These are phyloP conservation scores for Elsinoe ampelina DNA, from an alignment of 2,329 filamentous ascomycete species.

Conservation along the genomic window DNA sequence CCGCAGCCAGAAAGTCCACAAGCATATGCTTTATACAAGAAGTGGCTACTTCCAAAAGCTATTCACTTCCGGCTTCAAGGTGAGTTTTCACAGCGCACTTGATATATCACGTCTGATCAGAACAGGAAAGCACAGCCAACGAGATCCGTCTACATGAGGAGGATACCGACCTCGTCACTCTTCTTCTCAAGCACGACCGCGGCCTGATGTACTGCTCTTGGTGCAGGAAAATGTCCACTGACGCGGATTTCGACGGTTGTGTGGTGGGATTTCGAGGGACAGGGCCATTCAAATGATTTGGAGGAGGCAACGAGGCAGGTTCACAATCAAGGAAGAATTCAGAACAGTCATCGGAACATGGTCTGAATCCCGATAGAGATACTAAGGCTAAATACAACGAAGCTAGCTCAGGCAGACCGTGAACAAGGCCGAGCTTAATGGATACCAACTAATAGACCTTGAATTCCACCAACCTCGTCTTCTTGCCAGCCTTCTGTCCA, in stretches of 20 bases:
- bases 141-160: neutral
- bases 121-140: neutral
- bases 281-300: neutral
- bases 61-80: neutral
- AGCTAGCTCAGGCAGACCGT: neutral
- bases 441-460: constrained; percentile 24
- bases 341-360: neutral
- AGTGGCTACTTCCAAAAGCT: neutral
- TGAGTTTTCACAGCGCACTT: neutral
- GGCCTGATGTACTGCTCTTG: neutral
- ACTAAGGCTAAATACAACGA: neutral
- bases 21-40: neutral
- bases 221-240: neutral
- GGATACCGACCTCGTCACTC: neutral
- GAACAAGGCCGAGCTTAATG: neutral
- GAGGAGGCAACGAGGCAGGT: neutral
- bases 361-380: too few species aligned
- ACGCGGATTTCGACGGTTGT: neutral
- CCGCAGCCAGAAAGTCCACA: neutral
- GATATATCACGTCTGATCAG: neutral
- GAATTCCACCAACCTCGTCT: constrained; percentile 31
- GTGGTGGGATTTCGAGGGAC: neutral
- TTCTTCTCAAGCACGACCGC: neutral
- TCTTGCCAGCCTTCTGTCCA: constrained; percentile 25
- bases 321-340: neutral